Base-by-base conservation (phyloP, 805 yeast species). In the Cyberlindnera xylosilytica region DNA sequence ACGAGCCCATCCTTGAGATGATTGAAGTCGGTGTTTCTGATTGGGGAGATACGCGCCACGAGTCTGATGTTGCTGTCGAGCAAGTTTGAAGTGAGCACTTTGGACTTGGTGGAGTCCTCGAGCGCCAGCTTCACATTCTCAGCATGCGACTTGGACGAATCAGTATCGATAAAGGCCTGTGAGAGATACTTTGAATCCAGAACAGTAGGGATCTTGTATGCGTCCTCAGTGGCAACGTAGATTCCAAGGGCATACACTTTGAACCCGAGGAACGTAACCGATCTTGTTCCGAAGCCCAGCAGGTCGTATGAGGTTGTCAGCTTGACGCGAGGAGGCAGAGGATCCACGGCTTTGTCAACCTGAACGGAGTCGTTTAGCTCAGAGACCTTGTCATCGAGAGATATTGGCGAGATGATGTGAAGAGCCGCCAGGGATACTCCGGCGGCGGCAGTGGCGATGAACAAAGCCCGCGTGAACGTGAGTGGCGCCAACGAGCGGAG, bases 1-100 rank as follows among this genome's bases (percentile, higher is more conserved):
- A 88, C 76, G 47, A 93, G 76, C 0, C 98, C 98, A 58, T 93
- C 98, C 51, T 85, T 77, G 56, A 91, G 65, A 60, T 93, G 98
- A 49, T 80, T 79, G 64, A 85, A 89, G 64, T 91, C 97, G 1
- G 98, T 91, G 61, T 86, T 88, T 58, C 97, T 77, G 15, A 83
- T 80, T 0, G 99, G 97, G 10, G 84, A 81, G 45, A 91, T 82
- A 49, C 95, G 72, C 20, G 89, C 82, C 34, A 81, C 68, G 52
- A 88, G 73, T 44, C 79, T 74, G 27, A 83, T 75, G 12, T 80
- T 77, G 10, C 76, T 62, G 33, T 76, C 78, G 31, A 89, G 58
- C 36, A 90, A 65, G 41, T 74, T 70, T 16, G 74, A 71, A 22
- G 87, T 62, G 16, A 87, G 56, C 3, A 74, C 68, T 9, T 69